A percentile compares a stretch with the other conserved stretches of the same genome.
phyloP scores from a whole-genome alignment of 495 filamentous ascomycete genomes.

The Parathielavia appendiculata region DNA sequence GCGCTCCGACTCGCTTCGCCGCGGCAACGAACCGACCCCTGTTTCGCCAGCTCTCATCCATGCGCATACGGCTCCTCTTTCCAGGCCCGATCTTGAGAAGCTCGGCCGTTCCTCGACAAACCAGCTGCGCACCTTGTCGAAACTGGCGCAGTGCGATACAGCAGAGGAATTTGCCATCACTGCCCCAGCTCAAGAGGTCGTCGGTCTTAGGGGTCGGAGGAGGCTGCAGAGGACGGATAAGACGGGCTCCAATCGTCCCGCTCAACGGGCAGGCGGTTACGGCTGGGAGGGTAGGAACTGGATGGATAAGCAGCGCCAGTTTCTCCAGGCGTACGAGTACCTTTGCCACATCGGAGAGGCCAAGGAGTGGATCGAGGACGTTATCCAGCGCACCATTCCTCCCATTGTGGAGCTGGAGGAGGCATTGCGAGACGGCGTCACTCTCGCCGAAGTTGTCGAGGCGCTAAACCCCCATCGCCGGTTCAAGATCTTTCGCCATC shows the following conservation, averaged over 20 bases:
- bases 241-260: constrained; percentile 40
- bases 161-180: constrained; percentile 75
- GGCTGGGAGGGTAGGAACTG: constrained; percentile 84
- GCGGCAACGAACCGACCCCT: constrained; percentile 22
- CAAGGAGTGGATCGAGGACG: constrained; percentile 97
- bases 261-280: constrained; percentile 49
- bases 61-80: constrained; percentile 47
- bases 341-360: constrained; percentile 99
- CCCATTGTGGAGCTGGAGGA: constrained; percentile 96
- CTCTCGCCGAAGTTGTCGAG: constrained; percentile 93
- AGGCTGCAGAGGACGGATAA: constrained; percentile 70
- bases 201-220: constrained; percentile 76
- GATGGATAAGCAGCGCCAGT: constrained; percentile 98
- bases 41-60: constrained; percentile 37
- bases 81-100: constrained; percentile 66
- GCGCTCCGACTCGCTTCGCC: constrained; percentile 46
- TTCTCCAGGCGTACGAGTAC: constrained; percentile 96
- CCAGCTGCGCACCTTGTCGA: constrained; percentile 84
- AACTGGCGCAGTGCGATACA: constrained; percentile 68
- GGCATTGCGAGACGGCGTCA: constrained; percentile 86
- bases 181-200: constrained; percentile 71
- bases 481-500: constrained; percentile 76
- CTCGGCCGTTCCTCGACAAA: constrained; percentile 80
- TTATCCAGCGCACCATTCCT: constrained; percentile 83
- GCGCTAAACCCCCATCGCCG: constrained; percentile 70